Base-by-base conservation (phyloP, 2,329 filamentous ascomycete genomes). In the Cytospora piceae region DNA sequence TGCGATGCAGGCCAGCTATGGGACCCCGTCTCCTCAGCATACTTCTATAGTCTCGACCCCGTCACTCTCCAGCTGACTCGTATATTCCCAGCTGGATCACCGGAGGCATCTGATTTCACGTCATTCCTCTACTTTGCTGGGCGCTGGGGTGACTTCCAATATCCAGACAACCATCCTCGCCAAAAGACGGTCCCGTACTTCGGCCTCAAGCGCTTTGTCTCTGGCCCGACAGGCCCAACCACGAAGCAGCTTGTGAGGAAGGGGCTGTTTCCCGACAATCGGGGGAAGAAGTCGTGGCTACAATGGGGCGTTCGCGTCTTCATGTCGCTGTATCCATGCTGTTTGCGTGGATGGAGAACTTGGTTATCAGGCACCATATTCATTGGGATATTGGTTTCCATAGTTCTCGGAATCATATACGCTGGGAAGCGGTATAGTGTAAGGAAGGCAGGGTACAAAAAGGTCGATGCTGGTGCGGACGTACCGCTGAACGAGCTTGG, bases 1-100 rank as follows among this genome's bases (percentile, higher is more conserved):
- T 78, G 76, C 53, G 71, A 77, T n/a, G 66, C 71, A 49, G 76
- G 76, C 0, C 69, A 66, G 22, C 69, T 63, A 7, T 78, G 76
- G 76, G 75, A 78, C 58, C 76, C 76, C 0, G 59, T 77, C 1
- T 70, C 72, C 3, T 77, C 76, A 1, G 76, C 76, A 17, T 76
- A 77, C 65, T 77, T 77, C 52, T 78, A 77, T 53, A 72, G 69
- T 34, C 72, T 76, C 55, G 66, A 77, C n/a, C 68, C 74, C 7
- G 37, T 65, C 1, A 71, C 69, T 1, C 71, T 68, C 29, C 69
- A 61, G 0, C 37, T 77, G 2, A 74, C 70, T 0, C 67, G 67
- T 0, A 56, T 75, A 0, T 58, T 46, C 20, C 54, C n/a, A 22
- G 56, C 68, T n/a, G 52, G 29, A 14, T 20, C 54, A 17, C 53